Conservation (phyloP, 2,329 filamentous ascomycete species). For the Pseudocercospora fijiensis region DNA sequence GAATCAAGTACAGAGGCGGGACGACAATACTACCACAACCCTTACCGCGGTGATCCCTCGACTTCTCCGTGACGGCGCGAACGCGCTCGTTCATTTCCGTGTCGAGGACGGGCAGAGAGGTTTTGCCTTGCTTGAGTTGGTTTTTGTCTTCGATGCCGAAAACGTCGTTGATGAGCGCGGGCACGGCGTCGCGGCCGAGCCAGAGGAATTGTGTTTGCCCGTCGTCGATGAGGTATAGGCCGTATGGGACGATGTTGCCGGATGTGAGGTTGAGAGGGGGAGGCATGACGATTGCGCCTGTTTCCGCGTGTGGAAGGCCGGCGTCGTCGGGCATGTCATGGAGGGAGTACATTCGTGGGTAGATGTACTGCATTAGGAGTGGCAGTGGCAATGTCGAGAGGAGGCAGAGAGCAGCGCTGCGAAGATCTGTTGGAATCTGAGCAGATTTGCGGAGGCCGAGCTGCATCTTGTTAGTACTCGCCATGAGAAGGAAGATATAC, state of each 20-base stretch:
- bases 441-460: slow-evolving; percentile 83
- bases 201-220: slow-evolving; percentile 97
- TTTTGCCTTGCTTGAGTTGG: slow-evolving; percentile 88
- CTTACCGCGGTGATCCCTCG: slow-evolving; percentile 77
- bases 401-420: slow-evolving; percentile 86
- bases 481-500: background rate
- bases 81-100: slow-evolving; percentile 97
- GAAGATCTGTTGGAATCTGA: slow-evolving; percentile 89
- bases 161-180: slow-evolving; percentile 82
- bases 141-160: slow-evolving; percentile 83
- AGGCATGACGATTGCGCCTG: slow-evolving; percentile 84
- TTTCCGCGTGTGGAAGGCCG: slow-evolving; percentile 79
- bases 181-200: slow-evolving; percentile 90
- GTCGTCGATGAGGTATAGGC: slow-evolving; percentile 94
- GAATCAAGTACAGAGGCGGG: slow-evolving; percentile 87
- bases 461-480: slow-evolving; percentile 41
- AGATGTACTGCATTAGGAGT: slow-evolving; percentile 87
- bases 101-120: slow-evolving; percentile 79
- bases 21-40: slow-evolving; percentile 91
- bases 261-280: slow-evolving; percentile 83
- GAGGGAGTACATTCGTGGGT: slow-evolving; percentile 66
- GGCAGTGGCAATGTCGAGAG: slow-evolving; percentile 91
- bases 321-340: slow-evolving; percentile 97
- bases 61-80: slow-evolving; percentile 87
- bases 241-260: slow-evolving; percentile 81